phyloP scores from a whole-genome alignment of 2,329 filamentous ascomycete species.

The Fusarium brevicatenulatum region DNA sequence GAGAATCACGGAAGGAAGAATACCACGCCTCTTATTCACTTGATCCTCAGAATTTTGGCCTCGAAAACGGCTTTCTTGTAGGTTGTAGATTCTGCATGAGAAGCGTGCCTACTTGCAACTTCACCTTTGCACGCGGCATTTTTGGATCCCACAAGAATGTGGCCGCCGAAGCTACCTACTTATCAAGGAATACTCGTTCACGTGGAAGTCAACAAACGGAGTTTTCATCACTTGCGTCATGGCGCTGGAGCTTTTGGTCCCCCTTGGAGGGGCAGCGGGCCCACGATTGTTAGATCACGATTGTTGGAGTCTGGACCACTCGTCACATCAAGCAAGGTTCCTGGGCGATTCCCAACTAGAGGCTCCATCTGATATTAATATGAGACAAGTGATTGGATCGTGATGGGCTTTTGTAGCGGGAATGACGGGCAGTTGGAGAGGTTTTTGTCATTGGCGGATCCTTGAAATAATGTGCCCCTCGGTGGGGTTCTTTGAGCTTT shows the following conservation, averaged over 20 bases:
- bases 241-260: slow-evolving; percentile 19
- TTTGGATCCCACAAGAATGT: neutral
- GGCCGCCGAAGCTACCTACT: neutral
- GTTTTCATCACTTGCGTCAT: slow-evolving; percentile 24
- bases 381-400: slow-evolving; percentile 35
- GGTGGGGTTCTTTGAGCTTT: slow-evolving; percentile 32
- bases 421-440: slow-evolving; percentile 25
- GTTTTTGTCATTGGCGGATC: slow-evolving; percentile 25
- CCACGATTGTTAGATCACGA: slow-evolving; percentile 31
- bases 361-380: slow-evolving; percentile 36
- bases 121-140: neutral
- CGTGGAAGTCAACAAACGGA: neutral
- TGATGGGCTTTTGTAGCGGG: slow-evolving; percentile 13
- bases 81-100: neutral
- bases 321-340: slow-evolving; percentile 33
- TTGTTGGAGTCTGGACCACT: slow-evolving; percentile 22
- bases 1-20: slow-evolving; percentile 5
- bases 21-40: neutral
- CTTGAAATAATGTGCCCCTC: slow-evolving; percentile 28
- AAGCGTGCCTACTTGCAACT: neutral
- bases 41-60: neutral
- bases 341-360: slow-evolving; percentile 12
- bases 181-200: neutral
- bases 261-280: slow-evolving; percentile 22
- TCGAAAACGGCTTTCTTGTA: neutral